Evolutionary conservation across 805 yeast genomes (phyloP).

Genomic region (Hagleromyces aurorensis): DNA sequence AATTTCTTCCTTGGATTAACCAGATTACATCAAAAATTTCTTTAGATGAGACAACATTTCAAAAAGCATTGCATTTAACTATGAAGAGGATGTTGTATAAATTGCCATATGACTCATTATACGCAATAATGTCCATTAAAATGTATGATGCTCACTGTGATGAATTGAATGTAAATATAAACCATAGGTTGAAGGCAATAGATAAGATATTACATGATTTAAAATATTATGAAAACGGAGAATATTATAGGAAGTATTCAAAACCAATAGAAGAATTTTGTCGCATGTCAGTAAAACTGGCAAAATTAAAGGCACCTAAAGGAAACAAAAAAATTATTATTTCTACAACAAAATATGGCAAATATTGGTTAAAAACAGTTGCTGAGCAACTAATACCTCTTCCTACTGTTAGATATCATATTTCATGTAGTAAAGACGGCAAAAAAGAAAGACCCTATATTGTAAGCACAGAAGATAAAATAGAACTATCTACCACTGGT

Average conservation of each 20-base stretch:
- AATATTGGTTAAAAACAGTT: slow-evolving; percentile 51
- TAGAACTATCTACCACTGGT: slow-evolving; percentile 72
- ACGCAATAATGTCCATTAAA: slow-evolving; percentile 51
- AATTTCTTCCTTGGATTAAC: slow-evolving; percentile 72
- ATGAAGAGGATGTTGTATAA: slow-evolving; percentile 40
- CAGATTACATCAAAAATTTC: slow-evolving; percentile 70
- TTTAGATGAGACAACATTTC: slow-evolving; percentile 45
- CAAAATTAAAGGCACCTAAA: slow-evolving; percentile 35
- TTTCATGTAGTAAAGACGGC: slow-evolving; percentile 36
- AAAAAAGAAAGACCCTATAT: slow-evolving; percentile 46
- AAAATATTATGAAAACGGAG: slow-evolving; percentile 16
- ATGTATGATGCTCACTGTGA: slow-evolving; percentile 34
- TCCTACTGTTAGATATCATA: slow-evolving; percentile 48
- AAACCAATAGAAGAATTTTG: slow-evolving; percentile 44
- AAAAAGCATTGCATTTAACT: slow-evolving; percentile 41
- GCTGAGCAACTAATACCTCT: slow-evolving; percentile 48
- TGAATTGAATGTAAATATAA: slow-evolving; percentile 32
- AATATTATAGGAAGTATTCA: slow-evolving; percentile 30
- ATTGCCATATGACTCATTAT: slow-evolving; percentile 71
- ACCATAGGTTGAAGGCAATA: slow-evolving; percentile 47
- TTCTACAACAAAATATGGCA: slow-evolving; percentile 34
- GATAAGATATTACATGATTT: slow-evolving; percentile 39
- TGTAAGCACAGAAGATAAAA: slow-evolving; percentile 34
- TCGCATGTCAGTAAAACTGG: slow-evolving; percentile 42
- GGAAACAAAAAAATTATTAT: slow-evolving; percentile 18